Evolutionary conservation across 2,329 filamentous ascomycete genomes (phyloP), one percentile per base, ranked within the genome.

Genomic region (Dactylellina parvicollis): DNA sequence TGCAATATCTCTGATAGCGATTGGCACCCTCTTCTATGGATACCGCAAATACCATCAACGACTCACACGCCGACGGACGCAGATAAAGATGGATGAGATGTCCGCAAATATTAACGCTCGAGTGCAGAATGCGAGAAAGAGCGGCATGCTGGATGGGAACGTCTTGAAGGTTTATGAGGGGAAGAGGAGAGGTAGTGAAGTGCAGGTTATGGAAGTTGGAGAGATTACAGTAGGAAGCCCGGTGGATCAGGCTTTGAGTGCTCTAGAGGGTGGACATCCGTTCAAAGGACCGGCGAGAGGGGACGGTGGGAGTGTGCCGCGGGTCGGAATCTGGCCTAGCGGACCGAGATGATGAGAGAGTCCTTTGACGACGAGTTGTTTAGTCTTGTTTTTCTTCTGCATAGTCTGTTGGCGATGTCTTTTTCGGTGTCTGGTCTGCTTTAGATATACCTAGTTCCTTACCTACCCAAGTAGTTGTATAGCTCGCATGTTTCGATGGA

Each of bases 71-170:
- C 54, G 69, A 16, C 54, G 69, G 10, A 73, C 69, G 47, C 60
- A 60, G 12, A 73, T 73, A 28, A 59, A 65, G 34, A 73, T 73
- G 69, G 69, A 73, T 24, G 52, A 73, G 54, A 73, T 73, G 69
- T 26, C 46, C 0, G 54, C 60, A 14, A 73, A 57, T 47, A 46
- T 73, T 7, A 65, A 65, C 24, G 69, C 69, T 5, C 34, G 69
- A 18, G 52, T 73, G 26, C 69, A 73, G n/a, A 59, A 73, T 24
- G 69, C 69, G 30, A 60, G 60, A 22, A 66, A 38, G 60, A 65
- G 60, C 36, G 67, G 67, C 1, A 46, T 65, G 59, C 12, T 66
- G 20, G 54, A 73, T 14, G 69, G 60, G 5, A 65, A 30, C 30
- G 69, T 65, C 12, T 38, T 65, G 20, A 73, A 66, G 47, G 60